Conservation (phyloP, 1,284 basidiomycete species). For the Sporisorium reilianum region DNA sequence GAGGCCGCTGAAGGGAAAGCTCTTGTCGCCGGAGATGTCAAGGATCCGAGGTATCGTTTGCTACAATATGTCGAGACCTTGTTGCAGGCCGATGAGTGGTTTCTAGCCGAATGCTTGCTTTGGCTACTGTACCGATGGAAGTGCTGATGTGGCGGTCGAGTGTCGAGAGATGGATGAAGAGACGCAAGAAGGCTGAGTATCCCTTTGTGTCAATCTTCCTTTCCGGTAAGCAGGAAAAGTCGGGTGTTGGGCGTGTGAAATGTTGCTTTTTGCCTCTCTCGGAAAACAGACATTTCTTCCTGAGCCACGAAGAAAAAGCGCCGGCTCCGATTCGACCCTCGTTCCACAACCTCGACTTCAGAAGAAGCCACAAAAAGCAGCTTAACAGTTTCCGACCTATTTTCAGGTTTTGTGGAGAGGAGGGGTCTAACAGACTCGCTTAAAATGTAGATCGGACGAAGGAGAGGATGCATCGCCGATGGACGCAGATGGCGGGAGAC, state of each 20-base stretch:
- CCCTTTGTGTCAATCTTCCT: neutral
- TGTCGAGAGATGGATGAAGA: neutral
- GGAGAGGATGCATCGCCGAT: no score
- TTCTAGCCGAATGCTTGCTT: neutral
- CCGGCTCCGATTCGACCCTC: conserved; percentile 20
- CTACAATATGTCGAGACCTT: conserved; percentile 1
- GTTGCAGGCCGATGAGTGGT: neutral
- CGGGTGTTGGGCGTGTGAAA: conserved; percentile 2
- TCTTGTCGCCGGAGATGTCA: neutral
- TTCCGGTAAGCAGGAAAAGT: neutral
- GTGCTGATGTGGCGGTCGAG: neutral
- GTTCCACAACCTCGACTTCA: neutral
- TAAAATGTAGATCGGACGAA: neutral
- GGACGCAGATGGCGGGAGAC: neutral
- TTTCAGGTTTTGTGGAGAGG: neutral
- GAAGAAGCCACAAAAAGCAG: neutral
- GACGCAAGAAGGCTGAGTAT: neutral
- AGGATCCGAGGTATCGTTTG: neutral
- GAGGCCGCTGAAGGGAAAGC: neutral
- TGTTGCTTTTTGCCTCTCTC: neutral
- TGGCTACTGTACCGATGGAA: neutral
- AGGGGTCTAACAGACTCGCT: neutral
- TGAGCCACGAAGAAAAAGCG: neutral
- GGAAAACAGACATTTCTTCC: conserved; percentile 11
- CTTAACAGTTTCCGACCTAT: neutral